Evolutionary conservation across 495 filamentous ascomycete species (phyloP), one percentile per base, ranked within the genome.

Genomic region (Lasiosphaeria miniovina): DNA sequence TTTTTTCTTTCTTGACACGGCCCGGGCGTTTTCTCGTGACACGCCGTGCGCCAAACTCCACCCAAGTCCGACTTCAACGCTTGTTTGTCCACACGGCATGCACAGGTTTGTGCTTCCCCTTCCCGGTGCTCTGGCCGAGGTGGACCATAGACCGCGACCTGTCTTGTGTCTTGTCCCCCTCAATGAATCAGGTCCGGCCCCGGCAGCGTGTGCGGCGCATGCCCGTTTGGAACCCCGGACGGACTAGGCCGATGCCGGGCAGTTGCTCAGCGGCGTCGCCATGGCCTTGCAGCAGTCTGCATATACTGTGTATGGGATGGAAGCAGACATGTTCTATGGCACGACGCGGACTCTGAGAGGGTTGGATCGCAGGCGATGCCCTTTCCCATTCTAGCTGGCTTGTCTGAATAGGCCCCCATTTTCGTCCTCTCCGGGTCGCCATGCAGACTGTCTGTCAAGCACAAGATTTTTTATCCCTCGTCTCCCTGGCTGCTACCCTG

Each of bases 391-490:
- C 24, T 24, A 24, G 24, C 24, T 24, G 24, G 24, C 24, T 24
- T 24, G 24, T 24, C 24, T 24, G 24, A 24, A 24, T 24, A 24
- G 24, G 24, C 38, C 2, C 40, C 14, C 14, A 31, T 56, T 56
- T 48, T 33, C 32, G 31, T 52, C 31, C 38, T 15, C 10, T 51
- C 12, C 32, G 24, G n/a, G 8, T 31, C 34, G n/a, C 4, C 49
- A 9, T 3, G 7, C 17, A 11, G 49, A 31, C 2, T 14, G 49
- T 12, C 24, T 24, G 17, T 24, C 24, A 24, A 24, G 24, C 24
- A 24, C 24, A 24, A 24, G 24, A 7, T 51, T 68, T 62, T 63
- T 68, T 66, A 56, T 62, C 55, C 63, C 61, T 64, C 61, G 61
- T 58, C 55, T 55, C 36, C 49, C 52, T 56, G 41, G 38, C 53